Base-by-base conservation (phyloP, 2,329 filamentous ascomycete species). In the Ustilaginoidea virens region DNA sequence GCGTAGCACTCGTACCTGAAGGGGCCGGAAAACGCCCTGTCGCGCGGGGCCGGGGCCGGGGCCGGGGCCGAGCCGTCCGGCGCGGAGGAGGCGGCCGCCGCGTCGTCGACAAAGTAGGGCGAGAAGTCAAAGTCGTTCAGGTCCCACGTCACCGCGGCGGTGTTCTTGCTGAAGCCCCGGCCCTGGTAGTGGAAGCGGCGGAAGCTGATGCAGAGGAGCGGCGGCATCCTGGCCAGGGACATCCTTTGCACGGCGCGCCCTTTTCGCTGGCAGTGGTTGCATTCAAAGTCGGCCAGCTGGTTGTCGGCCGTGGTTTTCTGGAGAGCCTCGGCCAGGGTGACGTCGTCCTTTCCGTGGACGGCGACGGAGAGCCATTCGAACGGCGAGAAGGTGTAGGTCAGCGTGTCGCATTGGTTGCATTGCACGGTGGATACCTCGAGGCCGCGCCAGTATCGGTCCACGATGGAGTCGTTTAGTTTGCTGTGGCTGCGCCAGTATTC, bases 1-100 rank as follows among this genome's bases (percentile, higher is more conserved):
- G 76, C 87, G 47, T 92, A 94, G 29, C 80, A 76, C 45, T 92
- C 78, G 51, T 94, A 98, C 5, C 61, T 57, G 45, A 80, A 83
- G 0, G 80, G 76, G 1, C 52, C 55, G 3, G 43, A 40, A 33
- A 66, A 62, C 10, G 56, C 55, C 7, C 42, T 50, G 33, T 61
- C 57, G 22, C 46, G 17, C 39, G 35, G 20, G 35, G 33, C 30
- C 39, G 36, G 33, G 32, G n/a, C 46, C 17, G 39, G 35, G 20
- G 35, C 33, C 30, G 40, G 36, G 33, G 32, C 40, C 41, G 13
- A 14, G 9, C 14, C 21, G 12, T 17, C 35, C 29, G 46, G 56
- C 31, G 42, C 56, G 2, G 14, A 12, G 13, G 30, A 9, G 5
- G 10, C 24, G 10, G 31, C 30, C 42, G 49, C 35, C n/a, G n/a